Percentiles rank a stretch among this genome's conserved stretches.
phyloP scores from a whole-genome alignment of 2,329 filamentous ascomycete genomes.

The Aspergillus tanneri region DNA sequence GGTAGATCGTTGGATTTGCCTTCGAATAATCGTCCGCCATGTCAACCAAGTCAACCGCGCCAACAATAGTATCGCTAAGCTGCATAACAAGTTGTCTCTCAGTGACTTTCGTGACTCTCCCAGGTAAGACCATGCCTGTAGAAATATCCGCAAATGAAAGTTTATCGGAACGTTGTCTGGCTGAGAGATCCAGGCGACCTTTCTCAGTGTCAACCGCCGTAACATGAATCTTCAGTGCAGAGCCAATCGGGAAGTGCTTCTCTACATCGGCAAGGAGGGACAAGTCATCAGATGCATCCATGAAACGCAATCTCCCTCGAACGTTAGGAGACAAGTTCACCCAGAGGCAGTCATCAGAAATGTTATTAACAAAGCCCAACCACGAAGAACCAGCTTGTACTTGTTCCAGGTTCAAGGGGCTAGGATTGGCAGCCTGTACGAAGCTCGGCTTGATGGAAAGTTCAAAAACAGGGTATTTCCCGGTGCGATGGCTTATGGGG shows the following conservation, averaged over 20 bases:
- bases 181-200: slow-evolving; percentile 80
- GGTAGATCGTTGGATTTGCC: slow-evolving; percentile 70
- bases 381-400: slow-evolving; percentile 70
- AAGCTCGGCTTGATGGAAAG: slow-evolving; percentile 74
- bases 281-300: slow-evolving; percentile 85
- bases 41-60: slow-evolving; percentile 77
- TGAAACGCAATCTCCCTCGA: slow-evolving; percentile 74
- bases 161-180: slow-evolving; percentile 61
- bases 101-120: slow-evolving; percentile 78
- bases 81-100: slow-evolving; percentile 84
- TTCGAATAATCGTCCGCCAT: slow-evolving; percentile 82
- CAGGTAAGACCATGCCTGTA: slow-evolving; percentile 76
- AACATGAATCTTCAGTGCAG: slow-evolving; percentile 77
- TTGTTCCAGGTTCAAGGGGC: slow-evolving; percentile 68
- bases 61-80: slow-evolving; percentile 75
- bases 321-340: slow-evolving; percentile 86
- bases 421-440: slow-evolving; percentile 53
- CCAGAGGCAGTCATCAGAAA: slow-evolving; percentile 78
- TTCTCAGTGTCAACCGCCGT: slow-evolving; percentile 69
- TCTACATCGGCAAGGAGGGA: slow-evolving; percentile 73
- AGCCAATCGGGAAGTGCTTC: slow-evolving; percentile 84
- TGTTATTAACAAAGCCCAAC: slow-evolving; percentile 88
- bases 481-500: slow-evolving; percentile 80
- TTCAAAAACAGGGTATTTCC: slow-evolving; percentile 78
- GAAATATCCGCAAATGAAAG: slow-evolving; percentile 71